These are phyloP conservation scores for Nigrograna mackinnonii DNA, from an alignment of 2,329 filamentous ascomycete genomes.

Conservation along the genomic window DNA sequence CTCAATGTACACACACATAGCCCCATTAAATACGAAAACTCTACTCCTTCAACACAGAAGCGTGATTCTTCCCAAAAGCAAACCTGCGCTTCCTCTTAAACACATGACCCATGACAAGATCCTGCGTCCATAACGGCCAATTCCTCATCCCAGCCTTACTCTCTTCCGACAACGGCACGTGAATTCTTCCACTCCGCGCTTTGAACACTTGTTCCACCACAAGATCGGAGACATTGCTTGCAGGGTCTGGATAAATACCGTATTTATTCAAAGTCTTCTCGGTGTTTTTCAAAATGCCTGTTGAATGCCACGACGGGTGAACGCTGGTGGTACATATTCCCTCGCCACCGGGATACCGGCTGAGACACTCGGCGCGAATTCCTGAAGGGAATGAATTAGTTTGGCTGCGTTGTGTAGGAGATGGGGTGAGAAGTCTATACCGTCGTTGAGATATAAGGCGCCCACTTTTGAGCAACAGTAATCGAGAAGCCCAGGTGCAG, in stretches of 20 bases:
- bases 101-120: slow-evolving; percentile 19
- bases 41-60: neutral
- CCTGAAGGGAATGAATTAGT: no score
- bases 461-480: slow-evolving; percentile 32
- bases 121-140: slow-evolving; percentile 30
- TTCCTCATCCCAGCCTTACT: slow-evolving; percentile 13
- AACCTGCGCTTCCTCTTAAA: slow-evolving; percentile 10
- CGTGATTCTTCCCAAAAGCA: slow-evolving; percentile 7
- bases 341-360: slow-evolving; percentile 23
- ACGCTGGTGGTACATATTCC: slow-evolving; percentile 32
- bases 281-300: slow-evolving; percentile 23
- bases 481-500: slow-evolving; percentile 25
- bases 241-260: slow-evolving; percentile 18
- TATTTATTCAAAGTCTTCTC: slow-evolving; percentile 14
- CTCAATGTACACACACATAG: no score
- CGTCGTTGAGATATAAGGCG: slow-evolving; percentile 31
- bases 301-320: slow-evolving; percentile 30
- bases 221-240: slow-evolving; percentile 20
- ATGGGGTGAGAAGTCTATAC: slow-evolving; percentile 11
- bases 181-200: slow-evolving; percentile 22
- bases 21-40: no score
- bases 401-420: no score
- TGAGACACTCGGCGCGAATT: slow-evolving; percentile 26
- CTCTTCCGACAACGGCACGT: slow-evolving; percentile 20
- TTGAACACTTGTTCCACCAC: slow-evolving; percentile 29